Evolutionary conservation across 805 yeast genomes (phyloP).

Genomic region (Maudiozyma turicensis): DNA sequence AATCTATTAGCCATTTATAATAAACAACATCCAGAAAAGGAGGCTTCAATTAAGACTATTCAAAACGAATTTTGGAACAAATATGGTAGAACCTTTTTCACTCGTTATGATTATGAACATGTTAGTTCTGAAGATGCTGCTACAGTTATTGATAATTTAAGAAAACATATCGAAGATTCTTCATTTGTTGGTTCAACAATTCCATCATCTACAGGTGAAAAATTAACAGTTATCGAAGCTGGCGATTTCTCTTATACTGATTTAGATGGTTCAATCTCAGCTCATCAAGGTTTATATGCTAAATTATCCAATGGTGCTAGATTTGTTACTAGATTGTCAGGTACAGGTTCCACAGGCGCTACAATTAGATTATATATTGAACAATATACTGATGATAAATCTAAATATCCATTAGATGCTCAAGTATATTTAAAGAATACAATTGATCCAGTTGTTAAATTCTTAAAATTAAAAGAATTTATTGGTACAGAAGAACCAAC

Average conservation of each 20-base stretch:
- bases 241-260: constrained; percentile 92
- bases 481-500: constrained; percentile 84
- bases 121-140: constrained; percentile 68
- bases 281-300: constrained; percentile 81
- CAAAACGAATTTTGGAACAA: constrained; percentile 83
- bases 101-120: constrained; percentile 93
- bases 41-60: constrained; percentile 65
- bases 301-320: constrained; percentile 77
- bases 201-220: constrained; percentile 29
- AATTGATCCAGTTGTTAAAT: constrained; percentile 51
- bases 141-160: constrained; percentile 49
- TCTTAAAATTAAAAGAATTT: constrained; percentile 61
- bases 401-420: constrained; percentile 42
- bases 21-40: constrained; percentile 43
- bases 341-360: constrained; percentile 97
- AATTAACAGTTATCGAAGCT: constrained; percentile 56
- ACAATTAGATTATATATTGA: constrained; percentile 91
- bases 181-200: constrained; percentile 44
- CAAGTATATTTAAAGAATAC: constrained; percentile 60
- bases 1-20: constrained; percentile 84
- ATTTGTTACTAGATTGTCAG: constrained; percentile 83
- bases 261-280: constrained; percentile 83
- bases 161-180: constrained; percentile 30
- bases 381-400: constrained; percentile 56
- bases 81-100: constrained; percentile 93